Evolutionary conservation across 2,329 filamentous ascomycete species (phyloP).

Genomic region (Colletotrichum salicis): DNA sequence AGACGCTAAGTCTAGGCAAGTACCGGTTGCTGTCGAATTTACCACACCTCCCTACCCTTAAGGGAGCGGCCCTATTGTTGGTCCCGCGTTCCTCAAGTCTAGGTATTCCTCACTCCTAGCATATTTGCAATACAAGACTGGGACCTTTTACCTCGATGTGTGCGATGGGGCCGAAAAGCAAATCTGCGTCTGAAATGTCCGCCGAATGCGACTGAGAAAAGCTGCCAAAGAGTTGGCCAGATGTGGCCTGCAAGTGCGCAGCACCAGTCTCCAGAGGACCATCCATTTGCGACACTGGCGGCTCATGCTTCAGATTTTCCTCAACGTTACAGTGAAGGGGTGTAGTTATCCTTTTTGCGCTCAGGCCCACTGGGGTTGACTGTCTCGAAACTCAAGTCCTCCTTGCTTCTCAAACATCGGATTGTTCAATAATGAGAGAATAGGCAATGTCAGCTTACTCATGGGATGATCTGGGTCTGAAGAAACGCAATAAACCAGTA

Average conservation of each 20-base stretch:
- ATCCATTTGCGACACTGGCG: conserved; percentile 31
- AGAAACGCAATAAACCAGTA: conserved; percentile 8
- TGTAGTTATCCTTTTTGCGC: conserved; percentile 1
- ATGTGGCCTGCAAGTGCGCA: background rate
- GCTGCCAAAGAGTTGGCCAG: background rate
- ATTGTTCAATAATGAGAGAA: background rate
- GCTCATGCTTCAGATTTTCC: conserved; percentile 34
- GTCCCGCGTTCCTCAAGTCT: background rate
- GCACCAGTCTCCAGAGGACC: background rate
- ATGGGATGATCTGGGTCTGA: conserved; percentile 26
- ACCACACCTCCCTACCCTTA: background rate
- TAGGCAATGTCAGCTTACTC: conserved; percentile 8
- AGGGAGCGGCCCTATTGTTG: background rate
- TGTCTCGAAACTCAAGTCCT: background rate
- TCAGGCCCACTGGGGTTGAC: conserved; percentile 7
- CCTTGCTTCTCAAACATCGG: background rate
- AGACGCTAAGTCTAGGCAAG: background rate
- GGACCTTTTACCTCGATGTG: background rate
- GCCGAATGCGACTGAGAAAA: background rate
- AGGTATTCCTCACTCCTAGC: background rate
- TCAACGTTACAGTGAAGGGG: conserved; percentile 30
- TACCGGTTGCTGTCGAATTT: conserved; percentile 8
- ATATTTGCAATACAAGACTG: too few species aligned
- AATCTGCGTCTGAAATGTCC: background rate
- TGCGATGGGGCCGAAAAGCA: background rate